Base-by-base conservation (phyloP, 495 filamentous ascomycete species). In the Penicillium odoratum region DNA sequence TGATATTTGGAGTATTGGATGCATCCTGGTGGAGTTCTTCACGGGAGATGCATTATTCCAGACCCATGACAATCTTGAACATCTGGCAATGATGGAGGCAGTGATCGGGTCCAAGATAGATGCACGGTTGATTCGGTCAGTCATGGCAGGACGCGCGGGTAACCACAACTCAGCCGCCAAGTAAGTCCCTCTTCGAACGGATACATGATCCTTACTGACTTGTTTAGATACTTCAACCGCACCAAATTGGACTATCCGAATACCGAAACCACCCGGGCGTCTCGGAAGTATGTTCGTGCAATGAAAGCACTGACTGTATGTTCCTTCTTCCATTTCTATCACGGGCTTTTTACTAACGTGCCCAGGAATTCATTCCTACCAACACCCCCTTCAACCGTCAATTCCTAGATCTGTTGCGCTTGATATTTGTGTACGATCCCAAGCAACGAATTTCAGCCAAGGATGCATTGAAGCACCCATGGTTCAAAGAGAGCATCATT, bases 1-100 rank as follows among this genome's bases (percentile, higher is more conserved):
- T 67, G 94, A 98, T 66, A 93, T 98, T 46, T 98, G 94, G 95
- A 98, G 93, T 77, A 97, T 98, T 50, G 95, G 95, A 7, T 98
- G 94, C 64, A 98, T 98, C 59, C 75, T 98, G 43, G 95, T 98
- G n/a, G 94, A 98, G 63, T 98, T 98, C 73, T 98, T 91, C 69
- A 98, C 95, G 3, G 94, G 95, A 4, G 95, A 98, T 73, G 94
- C 95, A 16, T 77, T 98, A 3, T 98, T 98, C 69, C 94, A 98
- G 71, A 98, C 94, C 0, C 94, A 98, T 65, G 94, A 98, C 76
- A 98, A 98, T 63, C 83, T 97, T 6, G 94, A 98, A 69, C 94
- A 98, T 76, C 77, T 98, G 46, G 94, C 92, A n/a, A 98, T 98
- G 94, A 98, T 98, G 94, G 93, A 98, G 66, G 83, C 85, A 25